Base-by-base conservation (phyloP, 164 flowering plant genomes). In the Vitis rotundifolia region DNA sequence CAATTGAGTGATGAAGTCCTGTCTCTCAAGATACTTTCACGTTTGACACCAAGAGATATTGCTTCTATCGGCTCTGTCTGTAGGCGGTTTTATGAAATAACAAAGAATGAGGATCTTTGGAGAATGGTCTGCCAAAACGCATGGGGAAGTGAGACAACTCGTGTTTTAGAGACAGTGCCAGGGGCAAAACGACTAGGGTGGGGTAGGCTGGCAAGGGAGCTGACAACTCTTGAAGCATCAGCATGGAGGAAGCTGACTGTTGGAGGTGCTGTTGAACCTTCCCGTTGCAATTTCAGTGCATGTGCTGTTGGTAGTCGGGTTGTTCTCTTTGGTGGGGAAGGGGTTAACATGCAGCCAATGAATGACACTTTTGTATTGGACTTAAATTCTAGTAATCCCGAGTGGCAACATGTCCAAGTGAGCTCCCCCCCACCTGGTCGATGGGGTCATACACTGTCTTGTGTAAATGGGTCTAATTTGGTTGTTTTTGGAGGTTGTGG, bases 271-370 rank as follows among this genome's bases (percentile, higher is more conserved):
- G 95, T 93, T 31, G 98, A 93, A 73, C 97, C 98, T 50, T 91
- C 97, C 13, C 86, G 97, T 44, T 91, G 98, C 80, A 93, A 93
- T 68, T 91, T 91, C 68, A 89, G 95, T 79, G 95, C 95, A 15
- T 91, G 97, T 79, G 98, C 98, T 26, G 98, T 93, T 71, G 98
- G 98, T 4, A 93, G 90, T 72, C 80, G 94, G n/a, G 90, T 93
- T 51, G 95, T 91, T 58, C 88, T 93, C 12, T 91, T 93, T 83
- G 97, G 98, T 10, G 98, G 98, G 18, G 98, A 93, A 73, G 98
- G 97, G 19, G 94, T 93, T 8, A 90, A 93, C 66, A 91, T 93
- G 98, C 97, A 93, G 70, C 97, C 98, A 12, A 93, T 93, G 98
- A 93, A 93, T 71, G 97, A 93, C 73, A 91, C 97, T 9, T 91